Conservation (phyloP, 176 grass and related monocot genomes). For the Leersia perrieri region DNA sequence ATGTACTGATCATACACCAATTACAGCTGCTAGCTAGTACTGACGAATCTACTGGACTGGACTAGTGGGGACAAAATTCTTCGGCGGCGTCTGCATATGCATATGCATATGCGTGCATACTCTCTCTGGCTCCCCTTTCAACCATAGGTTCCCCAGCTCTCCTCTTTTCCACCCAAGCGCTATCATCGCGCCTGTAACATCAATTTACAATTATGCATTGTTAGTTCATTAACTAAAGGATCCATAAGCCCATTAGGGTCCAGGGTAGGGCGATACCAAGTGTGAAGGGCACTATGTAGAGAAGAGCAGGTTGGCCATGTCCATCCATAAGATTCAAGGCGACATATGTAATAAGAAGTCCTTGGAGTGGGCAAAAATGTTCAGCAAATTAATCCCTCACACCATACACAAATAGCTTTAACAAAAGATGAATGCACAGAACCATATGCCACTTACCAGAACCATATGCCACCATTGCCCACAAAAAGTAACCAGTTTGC, state of each 20-base stretch:
- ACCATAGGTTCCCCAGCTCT: slow-evolving; percentile 75
- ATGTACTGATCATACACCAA: neutral
- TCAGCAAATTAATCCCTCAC: neutral
- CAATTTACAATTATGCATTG: neutral
- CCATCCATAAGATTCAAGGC: slow-evolving; percentile 97
- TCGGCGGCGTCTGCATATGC: slow-evolving; percentile 11
- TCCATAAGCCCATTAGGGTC: neutral
- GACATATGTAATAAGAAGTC: slow-evolving; percentile 88
- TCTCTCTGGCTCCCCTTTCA: slow-evolving; percentile 60
- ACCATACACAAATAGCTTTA: neutral
- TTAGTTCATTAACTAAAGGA: neutral
- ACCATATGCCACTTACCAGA: slow-evolving; percentile 63
- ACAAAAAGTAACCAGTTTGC: slow-evolving; percentile 84
- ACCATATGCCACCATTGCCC: slow-evolving; percentile 88
- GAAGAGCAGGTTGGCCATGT: slow-evolving; percentile 88
- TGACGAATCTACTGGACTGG: neutral
- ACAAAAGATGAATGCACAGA: neutral
- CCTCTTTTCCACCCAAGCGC: slow-evolving; percentile 74
- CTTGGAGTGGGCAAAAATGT: slow-evolving; percentile 42
- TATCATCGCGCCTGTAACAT: slow-evolving; percentile 76
- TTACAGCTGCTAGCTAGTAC: neutral
- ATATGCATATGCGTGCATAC: slow-evolving; percentile 62
- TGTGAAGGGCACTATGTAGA: slow-evolving; percentile 97
- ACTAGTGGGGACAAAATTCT: neutral
- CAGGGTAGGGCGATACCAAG: slow-evolving; percentile 54